phyloP scores from a whole-genome alignment of 2,329 filamentous ascomycete genomes.

The Epichloe gansuensis region DNA sequence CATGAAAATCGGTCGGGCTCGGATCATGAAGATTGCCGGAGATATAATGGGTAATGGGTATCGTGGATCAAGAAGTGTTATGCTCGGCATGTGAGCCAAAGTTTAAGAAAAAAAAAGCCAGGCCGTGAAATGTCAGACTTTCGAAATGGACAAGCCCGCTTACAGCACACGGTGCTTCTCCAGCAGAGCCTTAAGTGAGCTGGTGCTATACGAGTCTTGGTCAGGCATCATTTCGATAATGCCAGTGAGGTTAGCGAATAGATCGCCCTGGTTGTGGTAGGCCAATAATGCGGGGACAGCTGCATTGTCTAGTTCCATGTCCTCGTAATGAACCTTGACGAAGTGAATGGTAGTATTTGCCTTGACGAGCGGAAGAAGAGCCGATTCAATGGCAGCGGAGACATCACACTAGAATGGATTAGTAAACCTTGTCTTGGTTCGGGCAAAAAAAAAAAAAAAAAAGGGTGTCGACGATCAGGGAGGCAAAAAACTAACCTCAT shows the following conservation, averaged over 20 bases:
- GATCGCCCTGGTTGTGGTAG: conserved; percentile 75
- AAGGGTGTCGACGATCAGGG: not conserved
- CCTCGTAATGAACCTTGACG: conserved; percentile 78
- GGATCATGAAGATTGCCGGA: not conserved
- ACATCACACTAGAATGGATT: conserved; percentile 53
- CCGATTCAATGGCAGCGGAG: conserved; percentile 66
- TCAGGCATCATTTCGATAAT: conserved; percentile 76
- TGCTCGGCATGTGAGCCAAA: not conserved
- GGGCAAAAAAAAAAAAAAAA: conserved; percentile 9
- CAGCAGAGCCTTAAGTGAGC: conserved; percentile 39
- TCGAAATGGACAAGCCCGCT: conserved; percentile 4
- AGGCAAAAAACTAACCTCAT: conserved; percentile 49
- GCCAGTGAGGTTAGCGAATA: conserved; percentile 81
- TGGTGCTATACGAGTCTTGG: conserved; percentile 44
- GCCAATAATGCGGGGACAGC: conserved; percentile 79
- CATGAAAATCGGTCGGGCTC: not conserved
- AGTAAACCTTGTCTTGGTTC: not conserved
- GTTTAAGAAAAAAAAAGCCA: not conserved
- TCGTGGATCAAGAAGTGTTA: not conserved
- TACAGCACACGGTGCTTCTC: conserved; percentile 39
- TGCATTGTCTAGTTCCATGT: conserved; percentile 87
- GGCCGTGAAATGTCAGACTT: not conserved
- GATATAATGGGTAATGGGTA: not conserved
- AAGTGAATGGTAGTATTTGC: conserved; percentile 65
- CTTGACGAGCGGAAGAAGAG: conserved; percentile 60